Base-by-base conservation (phyloP, 331 rosid genomes). In the Saraca asoca region DNA sequence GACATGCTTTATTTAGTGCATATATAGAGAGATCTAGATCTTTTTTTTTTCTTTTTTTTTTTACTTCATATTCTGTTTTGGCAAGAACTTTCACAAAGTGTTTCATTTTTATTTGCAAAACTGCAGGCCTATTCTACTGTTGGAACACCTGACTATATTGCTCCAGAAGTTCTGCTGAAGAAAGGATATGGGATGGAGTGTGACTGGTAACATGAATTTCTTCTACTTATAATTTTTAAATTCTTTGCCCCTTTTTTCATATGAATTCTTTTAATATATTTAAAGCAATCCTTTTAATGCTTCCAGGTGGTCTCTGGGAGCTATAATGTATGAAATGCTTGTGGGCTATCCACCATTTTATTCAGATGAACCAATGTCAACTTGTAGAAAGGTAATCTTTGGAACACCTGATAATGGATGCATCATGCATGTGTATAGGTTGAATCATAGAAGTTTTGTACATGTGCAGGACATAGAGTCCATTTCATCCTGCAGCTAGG, bases 181-280 rank as follows among this genome's bases (percentile, higher is more conserved):
- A 90, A 94, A 78, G 99, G 99, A 82, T 94, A 94, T 83, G 99
- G 99, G 56, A 86, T 94, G 99, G 99, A 94, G 70, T 90, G 99
- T 80, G 99, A 90, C 79, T 94, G 79, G 96, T 83, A 78, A 60
- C 34, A 20, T 62, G 24, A n/a, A 45, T 51, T 61, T 49, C 35
- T 49, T 69, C 34, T 49, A 14, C 31, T 24, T 24, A 24, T 24
- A 62, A 71, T 44, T 41, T 24, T 24, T 3, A 38, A 55, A 64
- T 70, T 51, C 41, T 55, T 2, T 20, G 13, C 4, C 63, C 5
- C 63, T 14, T 35, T 24, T 12, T 7, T 24, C 31, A 24, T 58
- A 31, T 62, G 31, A 33, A 58, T 62, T 50, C 24, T 14, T 19
- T 62, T 24, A 24, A 49, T 68, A 13, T 66, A 29, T 69, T 46